phyloP scores from a whole-genome alignment of 2,329 filamentous ascomycete species.

The Aspergillus neotritici region DNA sequence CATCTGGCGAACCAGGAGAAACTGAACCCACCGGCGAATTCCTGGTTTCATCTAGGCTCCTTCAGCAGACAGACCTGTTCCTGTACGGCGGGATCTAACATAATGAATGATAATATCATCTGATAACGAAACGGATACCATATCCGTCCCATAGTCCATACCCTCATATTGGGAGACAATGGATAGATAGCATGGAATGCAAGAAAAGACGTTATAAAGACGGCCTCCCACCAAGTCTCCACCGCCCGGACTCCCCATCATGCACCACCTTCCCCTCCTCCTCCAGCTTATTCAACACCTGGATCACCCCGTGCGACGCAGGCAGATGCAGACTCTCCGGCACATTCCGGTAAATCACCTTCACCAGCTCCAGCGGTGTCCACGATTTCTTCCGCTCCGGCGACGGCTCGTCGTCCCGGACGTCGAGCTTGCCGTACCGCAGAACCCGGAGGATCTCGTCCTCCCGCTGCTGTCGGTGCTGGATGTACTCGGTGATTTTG shows the following conservation, averaged over 20 bases:
- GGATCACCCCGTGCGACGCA: constrained; percentile 68
- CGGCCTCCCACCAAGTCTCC: constrained; percentile 27
- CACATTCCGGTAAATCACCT: constrained; percentile 75
- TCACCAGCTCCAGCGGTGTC: constrained; percentile 78
- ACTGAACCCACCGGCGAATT: no score
- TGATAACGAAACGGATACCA: not conserved
- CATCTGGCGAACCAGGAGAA: no score
- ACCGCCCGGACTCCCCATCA: constrained; percentile 24
- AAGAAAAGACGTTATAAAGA: constrained; percentile 18
- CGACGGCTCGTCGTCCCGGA: constrained; percentile 27
- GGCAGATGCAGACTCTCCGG: constrained; percentile 68
- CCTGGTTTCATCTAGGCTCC: no score
- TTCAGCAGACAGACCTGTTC: no score
- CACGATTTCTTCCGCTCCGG: constrained; percentile 44
- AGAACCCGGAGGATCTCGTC: constrained; percentile 67
- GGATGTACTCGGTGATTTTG: constrained; percentile 76
- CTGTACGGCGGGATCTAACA: no score
- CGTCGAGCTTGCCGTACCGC: constrained; percentile 36
- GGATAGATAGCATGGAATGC: not conserved
- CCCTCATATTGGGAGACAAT: no score
- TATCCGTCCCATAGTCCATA: no score
- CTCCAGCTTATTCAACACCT: constrained; percentile 74
- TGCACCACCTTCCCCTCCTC: constrained; percentile 61
- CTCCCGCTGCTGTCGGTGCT: constrained; percentile 73
- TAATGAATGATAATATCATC: not conserved